Base-by-base conservation (phyloP, 345 rosid genomes). In the Acer yangbiense region DNA sequence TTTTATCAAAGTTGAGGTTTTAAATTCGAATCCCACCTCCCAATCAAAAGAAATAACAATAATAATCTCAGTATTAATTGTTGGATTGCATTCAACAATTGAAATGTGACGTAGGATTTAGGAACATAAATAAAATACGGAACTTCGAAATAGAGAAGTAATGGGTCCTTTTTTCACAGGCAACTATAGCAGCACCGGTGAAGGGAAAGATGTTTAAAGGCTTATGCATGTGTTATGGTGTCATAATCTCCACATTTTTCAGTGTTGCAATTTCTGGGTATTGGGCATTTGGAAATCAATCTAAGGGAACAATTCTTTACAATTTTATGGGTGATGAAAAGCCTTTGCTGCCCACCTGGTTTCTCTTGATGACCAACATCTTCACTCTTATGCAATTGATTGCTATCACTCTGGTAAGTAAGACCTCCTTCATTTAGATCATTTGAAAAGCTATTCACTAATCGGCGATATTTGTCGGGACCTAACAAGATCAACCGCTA, bases 181-280 rank as follows among this genome's bases (percentile, higher is more conserved):
- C 92, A 74, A 89, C 94, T 1, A 60, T 90, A 46, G 91, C 89
- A 16, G 84, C 89, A 3, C 92, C 90, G 0, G 89, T 87, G 12
- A 84, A 86, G 78, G 94, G 91, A 27, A 89, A 90, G 84, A 87
- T 89, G 92, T 86, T 87, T 64, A 90, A 86, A 79, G 94, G 91
- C 17, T 69, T 87, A 20, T 85, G 88, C 67, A 43, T 89, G 0
- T 90, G 92, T 67, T 90, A 83, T 63, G 71, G 77, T 9, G 90
- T 87, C 17, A 73, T 80, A 72, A 67, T 75, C 6, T 55, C 50
- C 73, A 82, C 92, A 7, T 89, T 43, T 68, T 83, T 85, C 79
- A 81, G 91, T 39, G 87, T 86, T 12, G 89, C 76, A 0, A 71
- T 90, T 29, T 87, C 90, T 8, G 90, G 94, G 9, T 87, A 89